Conservation (phyloP, 2,329 filamentous ascomycete species). For the Fusarium algeriense region DNA sequence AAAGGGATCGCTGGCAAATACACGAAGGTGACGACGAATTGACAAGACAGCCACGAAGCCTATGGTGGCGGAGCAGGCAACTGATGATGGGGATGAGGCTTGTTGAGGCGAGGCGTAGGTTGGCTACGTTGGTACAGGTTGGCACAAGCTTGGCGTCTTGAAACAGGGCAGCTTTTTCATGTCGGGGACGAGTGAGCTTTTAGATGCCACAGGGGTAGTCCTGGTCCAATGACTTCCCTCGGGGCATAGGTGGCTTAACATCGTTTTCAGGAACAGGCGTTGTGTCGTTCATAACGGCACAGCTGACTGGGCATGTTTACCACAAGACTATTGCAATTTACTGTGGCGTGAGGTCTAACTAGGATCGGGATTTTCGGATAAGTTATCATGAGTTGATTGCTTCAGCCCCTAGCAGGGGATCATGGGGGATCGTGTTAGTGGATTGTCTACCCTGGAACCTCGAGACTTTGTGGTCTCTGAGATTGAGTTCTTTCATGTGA, state of each 20-base stretch:
- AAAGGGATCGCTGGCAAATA: slow-evolving; percentile 34
- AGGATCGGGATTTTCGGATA: slow-evolving; percentile 20
- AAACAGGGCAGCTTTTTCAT: slow-evolving; percentile 41
- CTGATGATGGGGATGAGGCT: slow-evolving; percentile 48
- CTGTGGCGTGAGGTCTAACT: slow-evolving; percentile 23
- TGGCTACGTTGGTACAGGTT: slow-evolving; percentile 15
- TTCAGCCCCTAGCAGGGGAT: slow-evolving; percentile 33
- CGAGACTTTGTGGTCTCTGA: not conserved
- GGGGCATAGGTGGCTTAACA: slow-evolving; percentile 23
- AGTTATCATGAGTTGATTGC: slow-evolving; percentile 29
- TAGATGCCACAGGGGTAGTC: slow-evolving; percentile 31
- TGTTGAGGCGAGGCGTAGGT: slow-evolving; percentile 43
- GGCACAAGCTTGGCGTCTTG: slow-evolving; percentile 34
- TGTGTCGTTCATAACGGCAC: slow-evolving; percentile 19
- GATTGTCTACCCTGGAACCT: slow-evolving; percentile 7
- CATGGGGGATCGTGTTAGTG: slow-evolving; percentile 5
- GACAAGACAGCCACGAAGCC: slow-evolving; percentile 46
- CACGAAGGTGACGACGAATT: slow-evolving; percentile 41
- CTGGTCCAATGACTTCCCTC: slow-evolving; percentile 34
- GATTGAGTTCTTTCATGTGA: slow-evolving; percentile 23
- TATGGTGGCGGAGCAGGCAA: slow-evolving; percentile 48
- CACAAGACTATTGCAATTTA: not conserved
- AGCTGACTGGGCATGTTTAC: not conserved
- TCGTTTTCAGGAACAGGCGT: slow-evolving; percentile 17
- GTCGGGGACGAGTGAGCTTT: slow-evolving; percentile 37